Evolutionary conservation across 495 filamentous ascomycete genomes (phyloP), one percentile per base, ranked within the genome.

Genomic region (Mytilinidion resinicola): DNA sequence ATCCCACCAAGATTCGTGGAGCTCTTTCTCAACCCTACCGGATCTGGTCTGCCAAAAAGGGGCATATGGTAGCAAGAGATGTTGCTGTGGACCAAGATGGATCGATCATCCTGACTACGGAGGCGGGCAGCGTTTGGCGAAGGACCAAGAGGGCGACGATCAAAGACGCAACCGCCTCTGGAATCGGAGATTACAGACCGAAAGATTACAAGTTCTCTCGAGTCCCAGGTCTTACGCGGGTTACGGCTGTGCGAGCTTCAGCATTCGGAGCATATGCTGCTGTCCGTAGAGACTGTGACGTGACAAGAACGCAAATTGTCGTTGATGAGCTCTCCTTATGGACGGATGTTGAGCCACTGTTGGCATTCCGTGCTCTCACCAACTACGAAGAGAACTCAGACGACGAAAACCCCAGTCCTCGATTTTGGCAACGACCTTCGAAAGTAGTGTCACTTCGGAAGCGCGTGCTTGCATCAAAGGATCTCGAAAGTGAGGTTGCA

Each of bases 201-300:
- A 89, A 88, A 61, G 89, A 96, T 62, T 96, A 89, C 74, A 97
- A 97, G 62, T 97, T 96, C 65, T 84, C 87, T 63, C 83, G 93
- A 25, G 84, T 98, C 19, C 86, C 95, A 3, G 88, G 87, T 46
- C 78, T 98, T 37, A 96, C 90, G 0, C 82, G 88, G 25, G 86
- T 92, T 6, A 78, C 85, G 17, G 83, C 87, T 33, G 91, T 97
- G 2, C 80, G 90, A 63, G 91, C 90, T 44, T 96, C 91, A 15
- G 79, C 84, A 1, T 95, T 85, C 73, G 93, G 93, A 4, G 87
- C 89, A 7, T 97, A 88, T 77, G 88, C 90, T 17, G 93, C 89
- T 3, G 79, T 95, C 37, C 87, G 93, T 19, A 85, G 84, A 60
- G 93, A 97, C 55, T 89, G 83, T 58, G 85, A 93, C 65, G 81